Conservation (phyloP, 768 basidiomycete species). For the Naematelia aurantialba region DNA sequence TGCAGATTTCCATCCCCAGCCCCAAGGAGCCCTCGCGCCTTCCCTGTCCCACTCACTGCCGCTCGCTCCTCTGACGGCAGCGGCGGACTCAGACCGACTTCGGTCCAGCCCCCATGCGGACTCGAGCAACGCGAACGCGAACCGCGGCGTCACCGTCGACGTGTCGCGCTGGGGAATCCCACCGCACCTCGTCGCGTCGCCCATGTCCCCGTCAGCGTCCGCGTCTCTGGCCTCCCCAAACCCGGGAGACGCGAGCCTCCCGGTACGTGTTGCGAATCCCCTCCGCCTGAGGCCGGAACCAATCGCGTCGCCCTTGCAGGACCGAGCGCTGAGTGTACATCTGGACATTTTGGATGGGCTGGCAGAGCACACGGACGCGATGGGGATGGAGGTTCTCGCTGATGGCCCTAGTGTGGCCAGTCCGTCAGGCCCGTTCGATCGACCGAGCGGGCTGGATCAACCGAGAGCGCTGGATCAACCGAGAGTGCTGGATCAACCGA, state of each 20-base stretch:
- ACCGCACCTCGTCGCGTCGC: conserved; percentile 21
- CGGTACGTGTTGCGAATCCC: no score
- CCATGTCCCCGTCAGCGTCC: background rate
- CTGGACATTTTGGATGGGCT: conserved; percentile 14
- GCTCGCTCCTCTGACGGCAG: background rate
- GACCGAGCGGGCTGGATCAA: no score
- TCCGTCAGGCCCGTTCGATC: no score
- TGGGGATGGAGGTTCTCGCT: background rate
- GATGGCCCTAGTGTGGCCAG: no score
- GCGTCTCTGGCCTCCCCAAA: background rate
- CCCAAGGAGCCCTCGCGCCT: no score
- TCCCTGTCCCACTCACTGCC: background rate
- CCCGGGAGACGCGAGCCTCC: no score
- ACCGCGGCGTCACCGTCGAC: conserved; percentile 18
- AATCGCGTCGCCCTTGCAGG: background rate
- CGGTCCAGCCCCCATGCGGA: no score
- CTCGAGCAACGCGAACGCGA: no score
- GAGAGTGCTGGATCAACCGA: background rate
- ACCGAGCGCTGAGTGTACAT: conserved; percentile 8
- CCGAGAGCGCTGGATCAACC: background rate
- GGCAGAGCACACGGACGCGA: background rate
- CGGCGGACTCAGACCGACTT: background rate
- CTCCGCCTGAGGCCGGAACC: no score
- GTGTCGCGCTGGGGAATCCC: conserved; percentile 36
- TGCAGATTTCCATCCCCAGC: no score